These are phyloP conservation scores for Colletotrichum magnum DNA, from an alignment of 2,329 filamentous ascomycete genomes.

Conservation along the genomic window DNA sequence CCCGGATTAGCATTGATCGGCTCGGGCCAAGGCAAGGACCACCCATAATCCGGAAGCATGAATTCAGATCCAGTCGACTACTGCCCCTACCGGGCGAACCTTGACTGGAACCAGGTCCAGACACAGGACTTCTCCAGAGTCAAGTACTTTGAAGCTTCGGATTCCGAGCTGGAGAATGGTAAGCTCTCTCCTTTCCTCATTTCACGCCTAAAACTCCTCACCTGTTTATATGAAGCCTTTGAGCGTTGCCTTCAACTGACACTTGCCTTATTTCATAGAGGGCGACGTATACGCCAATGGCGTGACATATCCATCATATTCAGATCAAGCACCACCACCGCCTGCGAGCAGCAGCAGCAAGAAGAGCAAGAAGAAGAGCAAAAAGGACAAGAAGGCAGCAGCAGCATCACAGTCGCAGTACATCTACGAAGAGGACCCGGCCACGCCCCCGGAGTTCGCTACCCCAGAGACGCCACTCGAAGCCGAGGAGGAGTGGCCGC, in stretches of 20 bases:
- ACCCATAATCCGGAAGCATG: constrained; percentile 55
- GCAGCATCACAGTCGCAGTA: constrained; percentile 7
- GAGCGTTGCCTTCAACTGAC: no score
- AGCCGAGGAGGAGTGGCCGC: constrained; percentile 36
- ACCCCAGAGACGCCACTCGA: constrained; percentile 24
- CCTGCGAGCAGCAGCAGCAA: constrained; percentile 17
- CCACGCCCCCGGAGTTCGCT: constrained; percentile 6
- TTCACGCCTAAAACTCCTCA: background rate
- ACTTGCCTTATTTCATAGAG: constrained; percentile 10
- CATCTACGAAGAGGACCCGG: constrained; percentile 15
- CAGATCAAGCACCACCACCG: constrained; percentile 22
- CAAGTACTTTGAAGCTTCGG: constrained; percentile 55
- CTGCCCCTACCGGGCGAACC: constrained; percentile 56
- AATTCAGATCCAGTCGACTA: constrained; percentile 54
- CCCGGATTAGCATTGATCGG: constrained; percentile 34
- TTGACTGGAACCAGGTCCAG: constrained; percentile 56
- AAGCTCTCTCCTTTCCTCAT: background rate
- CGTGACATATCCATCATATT: constrained; percentile 30
- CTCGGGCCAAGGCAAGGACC: constrained; percentile 32
- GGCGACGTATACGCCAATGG: constrained; percentile 35
- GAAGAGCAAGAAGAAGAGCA: constrained; percentile 43
- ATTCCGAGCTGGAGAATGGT: constrained; percentile 52
- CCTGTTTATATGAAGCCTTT: no score
- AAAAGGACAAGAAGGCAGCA: constrained; percentile 38
- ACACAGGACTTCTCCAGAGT: constrained; percentile 60